phyloP scores from a whole-genome alignment of 148 eudicot genomes.

The Pharnaceum exiguum region DNA sequence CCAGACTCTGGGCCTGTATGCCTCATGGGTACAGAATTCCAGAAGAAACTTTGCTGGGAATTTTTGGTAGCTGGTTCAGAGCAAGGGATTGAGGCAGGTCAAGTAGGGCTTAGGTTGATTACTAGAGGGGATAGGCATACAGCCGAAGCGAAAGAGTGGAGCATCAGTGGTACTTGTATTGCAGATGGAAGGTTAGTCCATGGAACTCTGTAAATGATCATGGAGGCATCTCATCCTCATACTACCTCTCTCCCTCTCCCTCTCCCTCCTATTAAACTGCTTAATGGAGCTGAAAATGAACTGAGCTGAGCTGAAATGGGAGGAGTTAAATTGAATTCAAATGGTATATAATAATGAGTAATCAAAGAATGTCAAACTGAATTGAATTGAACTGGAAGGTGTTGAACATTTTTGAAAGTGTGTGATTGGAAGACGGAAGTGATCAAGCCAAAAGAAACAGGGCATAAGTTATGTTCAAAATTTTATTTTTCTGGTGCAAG shows the following conservation, averaged over 20 bases:
- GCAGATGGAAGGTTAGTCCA: slow-evolving; percentile 90
- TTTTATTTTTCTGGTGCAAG: no score
- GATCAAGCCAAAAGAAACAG: no score
- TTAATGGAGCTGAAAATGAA: no score
- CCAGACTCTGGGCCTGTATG: slow-evolving; percentile 98
- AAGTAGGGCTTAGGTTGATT: slow-evolving; percentile 88
- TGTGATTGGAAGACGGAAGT: no score
- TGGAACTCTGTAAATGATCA: background rate
- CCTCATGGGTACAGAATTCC: slow-evolving; percentile 87
- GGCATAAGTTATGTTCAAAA: no score
- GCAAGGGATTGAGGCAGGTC: slow-evolving; percentile 98
- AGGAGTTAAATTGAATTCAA: no score
- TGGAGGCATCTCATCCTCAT: background rate
- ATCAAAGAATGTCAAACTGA: no score
- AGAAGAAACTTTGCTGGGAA: slow-evolving; percentile 88
- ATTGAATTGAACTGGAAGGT: no score
- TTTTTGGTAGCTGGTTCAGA: slow-evolving; percentile 95
- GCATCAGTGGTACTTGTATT: slow-evolving; percentile 84
- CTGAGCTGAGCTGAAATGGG: no score
- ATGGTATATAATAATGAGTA: no score
- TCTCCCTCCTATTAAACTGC: background rate
- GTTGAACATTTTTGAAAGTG: no score
- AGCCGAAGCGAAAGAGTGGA: slow-evolving; percentile 89
- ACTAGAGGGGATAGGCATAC: slow-evolving; percentile 85
- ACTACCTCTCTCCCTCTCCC: background rate